Evolutionary conservation across 2,329 filamentous ascomycete species (phyloP).

Genomic region (Huntiella omanensis): DNA sequence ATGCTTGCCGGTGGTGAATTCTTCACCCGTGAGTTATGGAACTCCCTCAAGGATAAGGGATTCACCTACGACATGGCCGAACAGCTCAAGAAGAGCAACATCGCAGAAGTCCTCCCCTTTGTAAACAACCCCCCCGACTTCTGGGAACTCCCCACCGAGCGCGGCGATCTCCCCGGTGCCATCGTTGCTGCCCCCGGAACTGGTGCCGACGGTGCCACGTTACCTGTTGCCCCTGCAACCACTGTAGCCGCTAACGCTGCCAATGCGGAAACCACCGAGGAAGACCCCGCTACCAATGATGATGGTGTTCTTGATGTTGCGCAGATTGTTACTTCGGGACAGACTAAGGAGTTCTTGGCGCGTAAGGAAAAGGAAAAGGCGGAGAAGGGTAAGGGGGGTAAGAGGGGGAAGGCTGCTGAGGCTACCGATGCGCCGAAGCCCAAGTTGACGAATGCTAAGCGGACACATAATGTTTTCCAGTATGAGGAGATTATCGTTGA

Average conservation of each 20-base stretch:
- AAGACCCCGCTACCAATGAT: conserved; percentile 27
- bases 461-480: conserved; percentile 49
- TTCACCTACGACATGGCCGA: conserved; percentile 51
- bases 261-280: conserved; percentile 20
- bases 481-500: conserved; percentile 51
- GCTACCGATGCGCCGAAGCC: conserved; percentile 35
- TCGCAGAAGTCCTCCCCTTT: conserved; percentile 49
- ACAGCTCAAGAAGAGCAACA: conserved; percentile 46
- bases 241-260: conserved; percentile 15
- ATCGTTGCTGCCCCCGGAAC: conserved; percentile 13
- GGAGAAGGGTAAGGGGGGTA: conserved; percentile 42
- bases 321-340: conserved; percentile 65
- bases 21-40: conserved; percentile 56
- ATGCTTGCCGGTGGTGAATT: conserved; percentile 64
- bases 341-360: conserved; percentile 64
- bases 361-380: conserved; percentile 68
- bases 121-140: conserved; percentile 24
- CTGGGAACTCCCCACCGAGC: conserved; percentile 30
- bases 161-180: conserved; percentile 12
- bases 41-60: conserved; percentile 41
- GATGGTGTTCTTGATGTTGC: conserved; percentile 71
- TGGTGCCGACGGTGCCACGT: conserved; percentile 17
- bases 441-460: conserved; percentile 53
- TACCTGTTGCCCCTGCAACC: conserved; percentile 13
- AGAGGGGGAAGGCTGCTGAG: conserved; percentile 41